A percentile compares a stretch with the other conserved stretches of the same genome.
Evolutionary conservation across 768 basidiomycete genomes (phyloP).

Genomic region (Termitomyces eurrhizus): DNA sequence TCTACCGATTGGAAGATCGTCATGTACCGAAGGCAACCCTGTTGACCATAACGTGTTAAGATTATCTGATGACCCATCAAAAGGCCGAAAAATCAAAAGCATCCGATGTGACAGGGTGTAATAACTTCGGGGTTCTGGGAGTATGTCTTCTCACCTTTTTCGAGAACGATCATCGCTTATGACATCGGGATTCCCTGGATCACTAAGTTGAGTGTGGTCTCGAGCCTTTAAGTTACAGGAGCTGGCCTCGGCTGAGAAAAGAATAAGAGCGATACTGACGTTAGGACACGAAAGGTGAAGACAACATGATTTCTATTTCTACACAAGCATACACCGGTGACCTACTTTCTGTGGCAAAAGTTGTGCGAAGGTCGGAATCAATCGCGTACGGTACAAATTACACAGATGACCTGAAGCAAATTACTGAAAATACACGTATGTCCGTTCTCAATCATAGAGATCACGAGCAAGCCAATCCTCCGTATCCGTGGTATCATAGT

Average conservation of each 20-base stretch:
- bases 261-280: background rate
- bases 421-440: background rate
- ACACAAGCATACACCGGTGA: background rate
- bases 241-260: background rate
- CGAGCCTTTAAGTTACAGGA: background rate
- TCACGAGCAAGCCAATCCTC: constrained; percentile 28
- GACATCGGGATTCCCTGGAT: background rate
- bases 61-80: background rate
- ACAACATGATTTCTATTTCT: too few species aligned
- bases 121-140: background rate
- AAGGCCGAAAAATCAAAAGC: background rate
- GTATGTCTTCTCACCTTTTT: background rate
- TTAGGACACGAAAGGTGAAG: background rate
- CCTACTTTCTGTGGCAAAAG: too few species aligned
- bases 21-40: background rate
- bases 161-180: background rate
- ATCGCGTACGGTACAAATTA: background rate
- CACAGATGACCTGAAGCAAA: background rate
- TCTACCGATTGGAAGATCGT: background rate
- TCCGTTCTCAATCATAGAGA: background rate
- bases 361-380: background rate
- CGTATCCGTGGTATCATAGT: constrained; percentile 32
- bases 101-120: background rate
- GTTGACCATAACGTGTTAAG: background rate
- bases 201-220: background rate